These are phyloP conservation scores for Sambucus nigra DNA, from an alignment of 129 eudicot genomes.

Conservation along the genomic window DNA sequence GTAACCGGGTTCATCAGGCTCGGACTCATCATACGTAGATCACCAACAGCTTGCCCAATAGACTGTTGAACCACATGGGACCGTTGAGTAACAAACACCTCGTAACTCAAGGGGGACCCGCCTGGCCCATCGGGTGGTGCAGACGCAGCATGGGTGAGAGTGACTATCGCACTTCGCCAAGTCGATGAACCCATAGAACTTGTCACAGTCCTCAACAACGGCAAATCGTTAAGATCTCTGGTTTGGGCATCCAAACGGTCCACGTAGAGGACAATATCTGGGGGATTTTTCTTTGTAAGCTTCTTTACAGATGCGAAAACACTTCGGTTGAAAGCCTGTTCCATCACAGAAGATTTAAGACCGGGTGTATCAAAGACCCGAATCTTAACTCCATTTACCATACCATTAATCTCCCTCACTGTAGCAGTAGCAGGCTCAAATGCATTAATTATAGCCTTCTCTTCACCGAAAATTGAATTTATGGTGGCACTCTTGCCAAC, in stretches of 20 bases:
- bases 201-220: slow-evolving; percentile 58
- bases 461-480: slow-evolving; percentile 84
- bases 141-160: slow-evolving; percentile 82
- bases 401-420: slow-evolving; percentile 56
- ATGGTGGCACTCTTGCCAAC: slow-evolving; percentile 98
- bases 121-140: slow-evolving; percentile 98
- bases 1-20: slow-evolving; percentile 82
- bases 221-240: slow-evolving; percentile 83
- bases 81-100: slow-evolving; percentile 82
- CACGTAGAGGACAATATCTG: slow-evolving; percentile 78
- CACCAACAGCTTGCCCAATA: slow-evolving; percentile 83
- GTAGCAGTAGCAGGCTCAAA: slow-evolving; percentile 61
- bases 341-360: slow-evolving; percentile 57
- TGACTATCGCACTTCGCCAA: slow-evolving; percentile 75
- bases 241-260: slow-evolving; percentile 85
- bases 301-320: slow-evolving; percentile 65
- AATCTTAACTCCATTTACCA: slow-evolving; percentile 65
- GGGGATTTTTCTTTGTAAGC: slow-evolving; percentile 58
- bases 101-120: slow-evolving; percentile 85
- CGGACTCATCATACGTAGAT: slow-evolving; percentile 81
- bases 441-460: slow-evolving; percentile 61
- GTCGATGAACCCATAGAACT: slow-evolving; percentile 58
- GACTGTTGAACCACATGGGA: slow-evolving; percentile 88
- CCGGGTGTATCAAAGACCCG: slow-evolving; percentile 87
- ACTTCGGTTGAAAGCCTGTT: slow-evolving; percentile 64